A percentile compares a stretch with the other conserved stretches of the same genome.
These are phyloP conservation scores for Coemansia sp. DNA, from an alignment of 192 early-diverging fungal species.

Conservation along the genomic window DNA sequence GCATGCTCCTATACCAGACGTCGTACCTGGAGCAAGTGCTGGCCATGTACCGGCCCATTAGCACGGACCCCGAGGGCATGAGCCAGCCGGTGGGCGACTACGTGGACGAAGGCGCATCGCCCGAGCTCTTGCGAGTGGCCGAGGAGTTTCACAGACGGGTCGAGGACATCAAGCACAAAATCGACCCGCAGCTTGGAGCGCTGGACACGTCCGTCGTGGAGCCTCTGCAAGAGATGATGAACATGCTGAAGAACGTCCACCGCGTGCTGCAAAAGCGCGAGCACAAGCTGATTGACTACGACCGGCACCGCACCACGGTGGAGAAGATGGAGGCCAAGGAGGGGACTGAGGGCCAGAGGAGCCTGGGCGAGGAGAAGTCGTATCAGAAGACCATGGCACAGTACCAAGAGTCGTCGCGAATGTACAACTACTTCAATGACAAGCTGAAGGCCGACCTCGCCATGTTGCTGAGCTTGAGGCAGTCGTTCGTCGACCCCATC, in stretches of 20 bases:
- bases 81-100: conserved; percentile 51
- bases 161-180: conserved; percentile 50
- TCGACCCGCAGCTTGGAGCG: conserved; percentile 70
- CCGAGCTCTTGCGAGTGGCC: conserved; percentile 52
- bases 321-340: conserved; percentile 78
- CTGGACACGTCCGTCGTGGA: conserved; percentile 80
- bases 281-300: conserved; percentile 94
- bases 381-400: conserved; percentile 70
- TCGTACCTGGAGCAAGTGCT: conserved; percentile 60
- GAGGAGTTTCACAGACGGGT: conserved; percentile 51
- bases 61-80: conserved; percentile 43
- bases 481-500: conserved; percentile 85
- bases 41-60: conserved; percentile 62
- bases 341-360: conserved; percentile 52
- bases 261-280: conserved; percentile 86
- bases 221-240: conserved; percentile 78
- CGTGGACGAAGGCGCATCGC: conserved; percentile 59
- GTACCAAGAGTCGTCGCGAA: conserved; percentile 79
- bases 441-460: conserved; percentile 82
- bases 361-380: conserved; percentile 66
- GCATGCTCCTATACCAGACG: conserved; percentile 65
- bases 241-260: conserved; percentile 76
- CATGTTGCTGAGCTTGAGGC: conserved; percentile 71
- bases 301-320: conserved; percentile 73
- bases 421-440: conserved; percentile 86